These are phyloP conservation scores for Candida wancherniae DNA, from an alignment of 805 yeast species.

Conservation along the genomic window DNA sequence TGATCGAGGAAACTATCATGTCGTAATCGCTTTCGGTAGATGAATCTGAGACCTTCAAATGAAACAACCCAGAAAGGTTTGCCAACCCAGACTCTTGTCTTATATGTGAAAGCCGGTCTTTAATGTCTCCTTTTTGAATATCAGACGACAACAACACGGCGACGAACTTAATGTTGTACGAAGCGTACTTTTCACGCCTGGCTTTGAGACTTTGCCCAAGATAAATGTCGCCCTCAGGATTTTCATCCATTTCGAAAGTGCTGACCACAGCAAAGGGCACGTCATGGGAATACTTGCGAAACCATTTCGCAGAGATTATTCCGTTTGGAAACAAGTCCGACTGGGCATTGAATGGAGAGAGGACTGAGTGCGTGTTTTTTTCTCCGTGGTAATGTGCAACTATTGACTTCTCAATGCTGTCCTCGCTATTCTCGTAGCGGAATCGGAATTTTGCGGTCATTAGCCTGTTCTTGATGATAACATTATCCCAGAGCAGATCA, in stretches of 20 bases:
- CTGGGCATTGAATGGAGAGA: slow-evolving; percentile 35
- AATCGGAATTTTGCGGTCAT: slow-evolving; percentile 31
- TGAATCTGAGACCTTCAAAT: slow-evolving; percentile 11
- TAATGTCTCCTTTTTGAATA: slow-evolving; percentile 13
- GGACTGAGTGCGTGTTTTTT: slow-evolving; percentile 21
- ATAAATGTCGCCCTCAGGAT: slow-evolving; percentile 10
- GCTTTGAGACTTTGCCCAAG: slow-evolving; percentile 13
- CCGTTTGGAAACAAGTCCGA: slow-evolving; percentile 27
- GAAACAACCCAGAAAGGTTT: slow-evolving; percentile 26
- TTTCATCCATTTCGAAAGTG: slow-evolving; percentile 14
- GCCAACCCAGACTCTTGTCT: slow-evolving; percentile 29
- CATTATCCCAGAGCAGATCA: slow-evolving; percentile 33
- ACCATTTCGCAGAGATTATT: slow-evolving; percentile 30
- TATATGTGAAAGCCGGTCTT: slow-evolving; percentile 21
- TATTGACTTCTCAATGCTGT: slow-evolving; percentile 1
- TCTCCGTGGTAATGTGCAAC: slow-evolving; percentile 5
- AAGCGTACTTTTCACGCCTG: slow-evolving; percentile 4
- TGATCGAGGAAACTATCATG: slow-evolving; percentile 25
- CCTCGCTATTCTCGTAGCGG: slow-evolving; percentile 9
- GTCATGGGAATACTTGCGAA: slow-evolving; percentile 26
- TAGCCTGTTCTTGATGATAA: slow-evolving; percentile 31
- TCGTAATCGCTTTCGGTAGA: slow-evolving; percentile 26
- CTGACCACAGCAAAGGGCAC: slow-evolving; percentile 32
- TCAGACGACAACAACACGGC: slow-evolving; percentile 21
- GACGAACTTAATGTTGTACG: slow-evolving; percentile 15